phyloP scores from a whole-genome alignment of 2,329 filamentous ascomycete species.

The Claviceps sp. region DNA sequence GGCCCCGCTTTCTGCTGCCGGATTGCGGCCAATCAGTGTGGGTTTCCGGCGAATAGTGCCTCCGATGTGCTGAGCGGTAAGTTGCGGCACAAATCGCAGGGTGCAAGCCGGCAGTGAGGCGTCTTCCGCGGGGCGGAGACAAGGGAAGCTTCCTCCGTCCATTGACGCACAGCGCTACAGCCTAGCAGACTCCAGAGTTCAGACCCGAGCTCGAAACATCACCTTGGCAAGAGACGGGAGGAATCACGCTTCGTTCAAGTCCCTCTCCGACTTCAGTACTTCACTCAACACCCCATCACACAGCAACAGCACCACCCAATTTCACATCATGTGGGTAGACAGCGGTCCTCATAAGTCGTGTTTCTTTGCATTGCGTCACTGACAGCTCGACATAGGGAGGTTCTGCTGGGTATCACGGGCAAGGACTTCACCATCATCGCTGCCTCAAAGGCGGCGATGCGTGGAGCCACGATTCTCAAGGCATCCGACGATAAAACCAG shows the following conservation, averaged over 20 bases:
- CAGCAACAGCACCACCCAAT: background rate
- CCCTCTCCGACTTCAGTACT: slow-evolving; percentile 2
- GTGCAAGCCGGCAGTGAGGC: background rate
- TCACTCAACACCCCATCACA: background rate
- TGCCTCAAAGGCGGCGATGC: slow-evolving; percentile 95
- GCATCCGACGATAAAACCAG: slow-evolving; percentile 93
- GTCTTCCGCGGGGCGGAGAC: background rate
- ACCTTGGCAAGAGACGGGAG: background rate
- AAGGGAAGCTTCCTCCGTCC: slow-evolving; percentile 7
- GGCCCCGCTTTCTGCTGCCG: slow-evolving; percentile 2
- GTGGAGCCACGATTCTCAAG: slow-evolving; percentile 92
- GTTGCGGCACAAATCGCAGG: slow-evolving; percentile 17
- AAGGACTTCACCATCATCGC: slow-evolving; percentile 98
- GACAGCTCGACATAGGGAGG: slow-evolving; percentile 55
- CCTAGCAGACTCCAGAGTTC: slow-evolving; percentile 13
- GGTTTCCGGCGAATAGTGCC: slow-evolving; percentile 15
- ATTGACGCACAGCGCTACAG: slow-evolving; percentile 26
- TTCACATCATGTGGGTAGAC: slow-evolving; percentile 5
- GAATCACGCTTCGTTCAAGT: background rate
- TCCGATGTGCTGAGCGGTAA: slow-evolving; percentile 21
- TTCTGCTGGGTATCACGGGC: slow-evolving; percentile 93
- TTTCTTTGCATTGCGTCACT: background rate
- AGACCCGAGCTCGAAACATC: slow-evolving; percentile 2
- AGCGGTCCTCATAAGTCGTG: background rate
- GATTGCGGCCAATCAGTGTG: slow-evolving; percentile 13